A percentile compares a stretch with the other conserved stretches of the same genome.
Evolutionary conservation across 2,329 filamentous ascomycete genomes (phyloP).

Genomic region (Zalaria obscura): DNA sequence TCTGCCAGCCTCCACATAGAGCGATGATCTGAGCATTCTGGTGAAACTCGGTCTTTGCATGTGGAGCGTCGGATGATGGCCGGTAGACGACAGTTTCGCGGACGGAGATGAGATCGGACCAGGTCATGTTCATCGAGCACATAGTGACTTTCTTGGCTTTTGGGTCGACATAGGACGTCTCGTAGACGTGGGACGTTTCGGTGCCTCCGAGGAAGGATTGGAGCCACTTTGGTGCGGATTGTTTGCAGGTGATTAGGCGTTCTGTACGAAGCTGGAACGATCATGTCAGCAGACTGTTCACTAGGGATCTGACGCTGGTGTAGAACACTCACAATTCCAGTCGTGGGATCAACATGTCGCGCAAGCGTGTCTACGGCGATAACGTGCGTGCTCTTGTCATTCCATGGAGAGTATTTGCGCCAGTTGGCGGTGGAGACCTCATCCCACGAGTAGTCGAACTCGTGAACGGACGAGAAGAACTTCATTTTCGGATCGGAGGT

Average conservation of each 20-base stretch:
- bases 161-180: slow-evolving; percentile 90
- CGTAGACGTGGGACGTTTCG: slow-evolving; percentile 80
- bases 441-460: slow-evolving; percentile 97
- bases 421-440: slow-evolving; percentile 96
- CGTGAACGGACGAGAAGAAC: slow-evolving; percentile 80
- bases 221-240: slow-evolving; percentile 67
- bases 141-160: slow-evolving; percentile 77
- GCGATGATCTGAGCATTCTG: slow-evolving; percentile 91
- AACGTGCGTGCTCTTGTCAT: slow-evolving; percentile 95
- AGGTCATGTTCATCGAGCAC: slow-evolving; percentile 91
- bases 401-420: slow-evolving; percentile 98
- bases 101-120: slow-evolving; percentile 76
- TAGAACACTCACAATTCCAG: slow-evolving; percentile 47
- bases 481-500: slow-evolving; percentile 49
- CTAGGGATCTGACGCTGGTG: slow-evolving; percentile 2
- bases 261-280: slow-evolving; percentile 49
- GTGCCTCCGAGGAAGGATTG: slow-evolving; percentile 63
- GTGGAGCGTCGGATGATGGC: slow-evolving; percentile 35
- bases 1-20: slow-evolving; percentile 90
- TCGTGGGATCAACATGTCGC: slow-evolving; percentile 48
- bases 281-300: slow-evolving; percentile 3
- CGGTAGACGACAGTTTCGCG: slow-evolving; percentile 86
- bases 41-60: slow-evolving; percentile 59
- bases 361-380: slow-evolving; percentile 87
- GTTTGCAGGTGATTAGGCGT: slow-evolving; percentile 49